Evolutionary conservation across 1,284 basidiomycete species (phyloP).

Genomic region (Rhizopogon hawkerae): DNA sequence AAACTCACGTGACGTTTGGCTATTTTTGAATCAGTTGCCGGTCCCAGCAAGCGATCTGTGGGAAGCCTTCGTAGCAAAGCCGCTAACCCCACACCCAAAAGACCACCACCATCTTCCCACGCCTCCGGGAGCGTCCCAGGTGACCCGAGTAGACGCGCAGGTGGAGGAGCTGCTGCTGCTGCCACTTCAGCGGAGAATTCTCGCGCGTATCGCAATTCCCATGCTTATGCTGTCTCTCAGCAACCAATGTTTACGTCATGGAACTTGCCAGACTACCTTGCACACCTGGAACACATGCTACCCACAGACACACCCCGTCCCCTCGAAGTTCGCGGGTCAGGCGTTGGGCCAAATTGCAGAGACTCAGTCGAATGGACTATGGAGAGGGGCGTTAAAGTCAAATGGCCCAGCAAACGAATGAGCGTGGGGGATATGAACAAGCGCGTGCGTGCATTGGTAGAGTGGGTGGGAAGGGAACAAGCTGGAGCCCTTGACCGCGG

Average conservation of each 20-base stretch:
- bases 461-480: conserved; percentile 86
- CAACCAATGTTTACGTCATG: conserved; percentile 74
- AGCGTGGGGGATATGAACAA: conserved; percentile 97
- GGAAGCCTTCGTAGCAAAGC: conserved; percentile 42
- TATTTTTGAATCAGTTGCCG: conserved; percentile 13
- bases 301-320: conserved; percentile 70
- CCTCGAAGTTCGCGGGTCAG: conserved; percentile 56
- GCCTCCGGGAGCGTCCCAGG: conserved; percentile 32
- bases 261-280: conserved; percentile 91
- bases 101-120: conserved; percentile 40
- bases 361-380: conserved; percentile 48
- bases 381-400: conserved; percentile 86
- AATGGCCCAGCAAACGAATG: conserved; percentile 90
- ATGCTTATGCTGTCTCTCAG: conserved; percentile 68
- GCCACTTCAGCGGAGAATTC: conserved; percentile 26
- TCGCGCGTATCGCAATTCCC: conserved; percentile 63
- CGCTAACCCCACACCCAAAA: conserved; percentile 32
- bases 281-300: conserved; percentile 79
- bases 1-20: conserved; percentile 30
- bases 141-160: conserved; percentile 38
- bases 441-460: conserved; percentile 82
- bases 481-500: conserved; percentile 65
- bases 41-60: conserved; percentile 34
- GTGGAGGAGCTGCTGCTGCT: conserved; percentile 16
- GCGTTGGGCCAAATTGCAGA: conserved; percentile 32